phyloP scores from a whole-genome alignment of 179 eudicot species.

The Heliamphora pulchella region DNA sequence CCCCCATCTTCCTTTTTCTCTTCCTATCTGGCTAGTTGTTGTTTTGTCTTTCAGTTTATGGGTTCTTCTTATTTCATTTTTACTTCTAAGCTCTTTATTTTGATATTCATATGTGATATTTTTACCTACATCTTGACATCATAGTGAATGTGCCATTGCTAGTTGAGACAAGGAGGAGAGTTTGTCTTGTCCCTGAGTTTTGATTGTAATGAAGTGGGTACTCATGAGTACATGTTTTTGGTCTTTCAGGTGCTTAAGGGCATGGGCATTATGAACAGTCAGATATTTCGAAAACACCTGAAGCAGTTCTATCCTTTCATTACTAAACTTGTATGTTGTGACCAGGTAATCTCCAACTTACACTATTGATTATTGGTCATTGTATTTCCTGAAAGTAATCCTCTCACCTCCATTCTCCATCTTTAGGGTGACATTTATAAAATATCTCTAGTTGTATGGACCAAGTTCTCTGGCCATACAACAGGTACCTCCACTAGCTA shows the following conservation, averaged over 20 bases:
- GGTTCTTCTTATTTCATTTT: not conserved
- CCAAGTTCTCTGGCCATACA: not conserved
- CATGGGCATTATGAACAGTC: conserved; percentile 77
- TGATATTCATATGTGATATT: not conserved
- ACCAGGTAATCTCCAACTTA: conserved; percentile 57
- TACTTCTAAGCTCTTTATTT: not conserved
- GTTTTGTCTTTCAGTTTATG: not conserved
- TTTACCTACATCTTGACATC: not conserved
- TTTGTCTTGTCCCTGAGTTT: not conserved
- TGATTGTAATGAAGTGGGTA: not conserved
- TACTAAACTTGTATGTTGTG: conserved; percentile 91
- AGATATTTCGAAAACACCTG: conserved; percentile 70
- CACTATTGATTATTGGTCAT: not conserved
- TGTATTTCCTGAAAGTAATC: not conserved
- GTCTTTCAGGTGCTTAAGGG: conserved; percentile 75
- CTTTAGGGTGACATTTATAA: not conserved
- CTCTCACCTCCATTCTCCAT: not conserved
- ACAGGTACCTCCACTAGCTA: not conserved
- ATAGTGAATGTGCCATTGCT: not conserved
- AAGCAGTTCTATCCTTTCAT: conserved; percentile 87
- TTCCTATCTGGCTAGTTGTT: not conserved
- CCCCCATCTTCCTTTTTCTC: not conserved
- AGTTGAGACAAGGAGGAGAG: not conserved
- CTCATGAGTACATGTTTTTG: conserved; percentile 14
- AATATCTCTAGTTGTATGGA: not conserved